Percentiles rank a stretch among this genome's conserved stretches.
Conservation (phyloP, 805 yeast genomes). For the Sugiyamaella smithiae region DNA sequence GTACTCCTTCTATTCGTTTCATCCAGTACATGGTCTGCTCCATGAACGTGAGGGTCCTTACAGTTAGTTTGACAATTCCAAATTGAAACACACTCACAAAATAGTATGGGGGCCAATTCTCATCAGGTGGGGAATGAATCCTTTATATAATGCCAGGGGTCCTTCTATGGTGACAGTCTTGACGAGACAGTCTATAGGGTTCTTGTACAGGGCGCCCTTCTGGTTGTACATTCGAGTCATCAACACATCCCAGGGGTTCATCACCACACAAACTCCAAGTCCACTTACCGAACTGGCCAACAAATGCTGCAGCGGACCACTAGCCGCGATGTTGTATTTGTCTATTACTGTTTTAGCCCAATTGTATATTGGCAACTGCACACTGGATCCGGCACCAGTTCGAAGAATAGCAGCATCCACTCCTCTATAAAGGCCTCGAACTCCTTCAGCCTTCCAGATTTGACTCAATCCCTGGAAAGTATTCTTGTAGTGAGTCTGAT, state of each 20-base stretch:
- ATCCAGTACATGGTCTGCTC: conserved; percentile 82
- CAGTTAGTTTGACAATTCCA: neutral
- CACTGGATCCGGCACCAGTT: conserved; percentile 95
- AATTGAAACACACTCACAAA: conserved; percentile 19
- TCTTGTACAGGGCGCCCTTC: conserved; percentile 78
- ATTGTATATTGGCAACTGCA: conserved; percentile 88
- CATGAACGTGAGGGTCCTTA: conserved; percentile 78
- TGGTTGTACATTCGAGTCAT: conserved; percentile 95
- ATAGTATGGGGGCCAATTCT: conserved; percentile 96
- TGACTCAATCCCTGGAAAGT: conserved; percentile 64
- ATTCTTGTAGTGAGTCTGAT: conserved; percentile 82
- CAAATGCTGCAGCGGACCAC: conserved; percentile 70
- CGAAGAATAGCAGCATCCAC: conserved; percentile 91
- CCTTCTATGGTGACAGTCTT: conserved; percentile 87
- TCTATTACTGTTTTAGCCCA: conserved; percentile 64
- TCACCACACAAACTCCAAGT: conserved; percentile 86
- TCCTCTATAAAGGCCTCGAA: conserved; percentile 80
- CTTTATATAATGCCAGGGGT: conserved; percentile 83
- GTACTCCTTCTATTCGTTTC: conserved; percentile 41
- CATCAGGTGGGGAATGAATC: conserved; percentile 87
- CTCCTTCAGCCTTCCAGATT: conserved; percentile 65
- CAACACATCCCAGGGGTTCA: conserved; percentile 98
- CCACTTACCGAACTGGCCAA: conserved; percentile 77
- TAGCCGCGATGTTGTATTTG: conserved; percentile 49
- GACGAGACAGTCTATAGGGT: conserved; percentile 83